phyloP scores from a whole-genome alignment of 1,284 basidiomycete genomes.

The Sphagnurus paluster region DNA sequence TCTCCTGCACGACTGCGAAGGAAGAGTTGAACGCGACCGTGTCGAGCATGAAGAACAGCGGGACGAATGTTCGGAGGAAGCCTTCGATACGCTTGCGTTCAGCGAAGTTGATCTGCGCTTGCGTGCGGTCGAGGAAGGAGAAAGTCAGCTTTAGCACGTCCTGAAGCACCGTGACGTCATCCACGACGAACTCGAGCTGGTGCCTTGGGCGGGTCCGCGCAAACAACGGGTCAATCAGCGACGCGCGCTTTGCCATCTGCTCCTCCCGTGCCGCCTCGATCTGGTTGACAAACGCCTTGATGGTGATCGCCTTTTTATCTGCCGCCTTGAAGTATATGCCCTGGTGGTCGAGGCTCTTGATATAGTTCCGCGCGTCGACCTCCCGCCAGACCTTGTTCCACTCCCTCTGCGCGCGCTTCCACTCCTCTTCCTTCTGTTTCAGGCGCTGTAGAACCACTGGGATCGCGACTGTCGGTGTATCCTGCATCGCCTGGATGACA shows the following conservation, averaged over 20 bases:
- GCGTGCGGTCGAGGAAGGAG: conserved; percentile 89
- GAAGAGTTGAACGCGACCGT: conserved; percentile 70
- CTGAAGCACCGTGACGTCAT: conserved; percentile 78
- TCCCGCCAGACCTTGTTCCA: conserved; percentile 99
- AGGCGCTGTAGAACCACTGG: conserved; percentile 91
- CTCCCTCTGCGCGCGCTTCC: conserved; percentile 98
- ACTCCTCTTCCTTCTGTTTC: conserved; percentile 97
- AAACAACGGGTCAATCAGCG: conserved; percentile 76
- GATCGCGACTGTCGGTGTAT: conserved; percentile 89
- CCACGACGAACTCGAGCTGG: conserved; percentile 82
- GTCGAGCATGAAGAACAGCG: conserved; percentile 73
- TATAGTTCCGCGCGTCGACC: conserved; percentile 92
- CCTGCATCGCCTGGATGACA: conserved; percentile 90
- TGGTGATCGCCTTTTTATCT: conserved; percentile 89
- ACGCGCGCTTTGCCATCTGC: conserved; percentile 78
- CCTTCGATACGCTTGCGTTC: conserved; percentile 85
- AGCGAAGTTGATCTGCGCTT: conserved; percentile 66
- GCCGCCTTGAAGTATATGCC: conserved; percentile 87
- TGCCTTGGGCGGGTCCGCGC: conserved; percentile 69
- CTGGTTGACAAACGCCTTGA: conserved; percentile 85
- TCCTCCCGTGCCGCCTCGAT: conserved; percentile 89
- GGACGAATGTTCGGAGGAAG: conserved; percentile 80
- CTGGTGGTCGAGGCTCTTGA: conserved; percentile 93
- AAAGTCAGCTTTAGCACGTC: conserved; percentile 89
- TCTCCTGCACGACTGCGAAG: conserved; percentile 52